Evolutionary conservation across 129 eudicot genomes (phyloP), one percentile per base, ranked within the genome.

Genomic region (Pittosporum tobira): DNA sequence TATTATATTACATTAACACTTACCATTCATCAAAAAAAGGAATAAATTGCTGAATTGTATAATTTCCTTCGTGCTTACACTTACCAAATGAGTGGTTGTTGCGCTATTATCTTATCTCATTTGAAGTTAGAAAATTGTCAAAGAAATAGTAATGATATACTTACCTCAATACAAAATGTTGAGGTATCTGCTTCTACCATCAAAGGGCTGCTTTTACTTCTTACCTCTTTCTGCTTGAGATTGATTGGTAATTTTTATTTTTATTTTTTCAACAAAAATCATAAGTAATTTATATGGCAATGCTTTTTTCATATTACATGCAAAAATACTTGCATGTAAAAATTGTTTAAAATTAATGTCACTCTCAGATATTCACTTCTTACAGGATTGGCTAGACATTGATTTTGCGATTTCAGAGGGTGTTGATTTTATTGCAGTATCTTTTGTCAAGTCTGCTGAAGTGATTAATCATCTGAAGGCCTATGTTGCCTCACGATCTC

Each of bases 391-490:
- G 99, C 68, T 87, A 84, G 99, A 93, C 60, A 93, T 93, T 55
- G 99, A 93, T 71, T 93, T 93, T 57, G 99, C 94, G 65, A 79
- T 93, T n/a, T 84, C 96, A 21, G 91, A 93, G 73, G 99, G 96
- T 59, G 99, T 93, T 63, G 99, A 93, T 62, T 93, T 93, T 71
- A 93, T 93, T 64, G 96, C 96, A 15, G 71, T 93, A 50, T 93
- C 99, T 19, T 93, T 93, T 69, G 99, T 93, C 47, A 84, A 88
- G 74, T 83, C 96, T 66, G 94, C 99, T 44, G 99, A 93, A 79
- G 96, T 82, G 37, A 79, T 93, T 42, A 81, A 81, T 51, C 99
- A 93, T 71, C 81, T 93, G 7, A 93, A 78, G 73, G 84, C 91
- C 78, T 93, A 93, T 74, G 84, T 91, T 57, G 77, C 80, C 53